Evolutionary conservation across 2,329 filamentous ascomycete genomes (phyloP), one percentile per base, ranked within the genome.

Genomic region (Botryotinia calthae): DNA sequence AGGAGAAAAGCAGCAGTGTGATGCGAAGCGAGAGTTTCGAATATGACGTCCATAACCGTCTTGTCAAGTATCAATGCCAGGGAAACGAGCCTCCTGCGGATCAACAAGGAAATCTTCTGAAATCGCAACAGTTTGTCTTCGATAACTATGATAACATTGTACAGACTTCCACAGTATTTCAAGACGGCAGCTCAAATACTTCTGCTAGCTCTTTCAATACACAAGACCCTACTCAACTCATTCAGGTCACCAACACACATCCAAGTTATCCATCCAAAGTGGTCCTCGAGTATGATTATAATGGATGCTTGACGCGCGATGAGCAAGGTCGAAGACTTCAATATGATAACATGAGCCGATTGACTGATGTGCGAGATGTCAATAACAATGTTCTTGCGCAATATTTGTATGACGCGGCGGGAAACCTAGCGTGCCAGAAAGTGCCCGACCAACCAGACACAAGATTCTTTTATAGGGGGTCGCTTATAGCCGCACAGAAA

Each of bases 61-160:
- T 71, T 37, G 46, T 56, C n/a, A 65, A 58, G 10, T 71, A 71
- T 28, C 34, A 56, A 58, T 65, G 69, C 31, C 34, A 42, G n/a
- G 69, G 69, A 56, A 65, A 6, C 28, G 25, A 71, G 25, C n/a
- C 46, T 12, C 69, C 69, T 44, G 25, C 48, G 20, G 69, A 71
- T 37, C 12, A 58, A 20, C 0, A 18, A 20, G 69, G 69, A 34
- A 28, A 71, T 44, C 12, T 22, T 14, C 46, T 71, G 56, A 37
- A 6, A 34, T 54, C 44, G 10, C 69, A 71, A 25, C 18, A 28
- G 10, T 71, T 71, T 10, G 9, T 18, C 2, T 71, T 71, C n/a
- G 69, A 71, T 46, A 34, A 71, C 18, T 71, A 65, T 16, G 69
- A 71, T n/a, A 71, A 71, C 22, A 71, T 71, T 22, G 22, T 25